A percentile compares a stretch with the other conserved stretches of the same genome.
Conservation (phyloP, 2,329 filamentous ascomycete genomes). For the Knufia fluminis region DNA sequence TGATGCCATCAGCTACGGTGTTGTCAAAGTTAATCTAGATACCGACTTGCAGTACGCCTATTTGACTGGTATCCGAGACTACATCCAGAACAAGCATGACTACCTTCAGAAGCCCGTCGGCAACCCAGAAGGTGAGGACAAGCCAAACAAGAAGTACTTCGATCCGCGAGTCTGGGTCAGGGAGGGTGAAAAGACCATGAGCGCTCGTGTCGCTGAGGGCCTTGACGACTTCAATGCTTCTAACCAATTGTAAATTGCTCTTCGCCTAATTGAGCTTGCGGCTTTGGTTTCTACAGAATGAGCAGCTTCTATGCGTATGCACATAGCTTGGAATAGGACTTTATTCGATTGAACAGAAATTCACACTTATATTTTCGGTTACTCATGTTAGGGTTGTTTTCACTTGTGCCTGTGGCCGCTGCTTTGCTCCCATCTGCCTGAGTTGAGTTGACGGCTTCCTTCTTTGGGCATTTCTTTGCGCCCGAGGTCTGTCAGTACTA, state of each 20-base stretch:
- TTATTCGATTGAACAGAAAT: no score
- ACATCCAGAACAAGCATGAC: slow-evolving; percentile 87
- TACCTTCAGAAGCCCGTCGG: slow-evolving; percentile 81
- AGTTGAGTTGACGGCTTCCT: no score
- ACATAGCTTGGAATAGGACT: neutral
- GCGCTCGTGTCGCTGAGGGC: slow-evolving; percentile 65
- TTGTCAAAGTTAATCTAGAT: slow-evolving; percentile 99
- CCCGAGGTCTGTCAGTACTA: no score
- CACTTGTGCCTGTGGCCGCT: no score
- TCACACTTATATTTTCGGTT: no score
- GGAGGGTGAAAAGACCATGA: slow-evolving; percentile 91
- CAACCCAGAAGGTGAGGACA: slow-evolving; percentile 90
- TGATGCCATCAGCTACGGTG: slow-evolving; percentile 82
- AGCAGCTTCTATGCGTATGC: neutral
- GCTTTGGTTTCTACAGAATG: neutral
- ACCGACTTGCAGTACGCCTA: slow-evolving; percentile 97
- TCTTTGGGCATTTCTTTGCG: no score
- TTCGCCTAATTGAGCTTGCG: neutral
- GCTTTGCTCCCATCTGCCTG: no score
- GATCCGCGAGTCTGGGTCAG: slow-evolving; percentile 91
- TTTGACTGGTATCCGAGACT: slow-evolving; percentile 85
- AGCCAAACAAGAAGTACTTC: slow-evolving; percentile 98
- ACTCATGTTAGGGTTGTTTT: no score
- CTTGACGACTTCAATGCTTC: slow-evolving; percentile 88
- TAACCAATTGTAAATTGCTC: slow-evolving; percentile 57